Evolutionary conservation across 23 red algal genomes (phyloP), one percentile per base, ranked within the genome.

Genomic region (Gracilariopsis chorda): DNA sequence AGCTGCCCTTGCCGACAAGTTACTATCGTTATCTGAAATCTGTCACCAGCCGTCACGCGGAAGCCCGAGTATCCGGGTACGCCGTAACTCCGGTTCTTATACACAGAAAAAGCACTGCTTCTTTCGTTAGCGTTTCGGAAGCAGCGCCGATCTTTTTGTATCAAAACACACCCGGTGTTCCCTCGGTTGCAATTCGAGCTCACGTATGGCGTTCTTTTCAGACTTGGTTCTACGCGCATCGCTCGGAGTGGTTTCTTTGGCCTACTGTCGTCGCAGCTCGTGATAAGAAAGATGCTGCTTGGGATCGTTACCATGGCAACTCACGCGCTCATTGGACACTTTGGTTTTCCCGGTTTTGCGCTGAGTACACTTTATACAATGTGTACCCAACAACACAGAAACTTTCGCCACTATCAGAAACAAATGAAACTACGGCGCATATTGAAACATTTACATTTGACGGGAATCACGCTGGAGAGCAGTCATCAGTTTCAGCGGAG

Each of bases 211-310:
- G 55, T 19, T 43, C 80, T 20, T 94, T 94, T 55, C 68, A 63
- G 20, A 45, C 47, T 4, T 94, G 91, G 91, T 86, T 94, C 41
- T 39, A 59, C 37, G 91, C 91, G 1, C 91, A 78, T 68, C 59
- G 91, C 23, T 49, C 65, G 42, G 91, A 94, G 48, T 94, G 91
- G 91, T 94, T 86, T 78, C 59, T 86, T 29, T 94, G 91, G 91
- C 91, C 91, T 9, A 61, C 57, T 37, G 72, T 94, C 43, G 91
- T 79, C 36, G 81, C 62, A 12, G 80, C 80, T 51, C 57, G 69
- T 36, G 61, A 78, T 79, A 86, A 87, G 58, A 86, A 85, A 41
- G 80, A 85, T 52, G 63, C 53, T 27, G 80, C 81, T 7, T 94
- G 91, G 91, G 51, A 42, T 33, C 51, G 46, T 4, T 94, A 78